Base-by-base conservation (phyloP, 2,329 filamentous ascomycete genomes). In the Phialophora tarda region DNA sequence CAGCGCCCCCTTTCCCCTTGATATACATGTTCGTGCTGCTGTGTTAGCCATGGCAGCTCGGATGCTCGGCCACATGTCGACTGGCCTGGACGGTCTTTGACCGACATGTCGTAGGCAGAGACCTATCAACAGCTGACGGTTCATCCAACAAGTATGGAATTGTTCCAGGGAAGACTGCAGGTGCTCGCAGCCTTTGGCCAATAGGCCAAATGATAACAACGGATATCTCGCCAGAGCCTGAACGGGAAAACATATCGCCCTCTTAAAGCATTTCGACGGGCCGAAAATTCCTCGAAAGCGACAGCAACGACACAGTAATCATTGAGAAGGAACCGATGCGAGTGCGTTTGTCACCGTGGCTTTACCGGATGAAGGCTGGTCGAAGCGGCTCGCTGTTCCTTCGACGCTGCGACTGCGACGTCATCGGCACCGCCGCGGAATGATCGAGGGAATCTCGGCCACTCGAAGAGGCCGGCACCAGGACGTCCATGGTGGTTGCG, bases 51-150 rank as follows among this genome's bases (percentile, higher is more conserved):
- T 21, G n/a, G 50, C 58, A 23, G 11, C 21, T 23, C 58, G 58
- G 44, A 51, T 51, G 21, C 44, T 51, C 58, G 58, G 58, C 58
- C 58, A 51, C 21, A 34, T 60, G 30, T 38, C 50, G 11, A 17
- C 28, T 24, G 21, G 17, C 11, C 24, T 17, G 17, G 23, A 44
- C 28, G 23, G 58, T 23, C 44, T 34, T 32, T 48, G 17, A 26
- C 24, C 50, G 44, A 28, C 58, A 34, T 8, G 24, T 60, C 44
- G 24, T 41, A 26, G 28, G 23, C 24, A 48, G 30, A 50, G n/a
- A 23, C 38, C 57, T 59, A 30, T 50, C 24, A 59, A 32, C 4
- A 21, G 23, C 38, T 21, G 2, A 23, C 24, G 4, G 4, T 21
- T 51, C 8, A 47, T 48, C 34, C 30, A 58, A 47, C 28, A 12